Conservation (phyloP, 768 basidiomycete genomes). For the Kwoniella sp. region DNA sequence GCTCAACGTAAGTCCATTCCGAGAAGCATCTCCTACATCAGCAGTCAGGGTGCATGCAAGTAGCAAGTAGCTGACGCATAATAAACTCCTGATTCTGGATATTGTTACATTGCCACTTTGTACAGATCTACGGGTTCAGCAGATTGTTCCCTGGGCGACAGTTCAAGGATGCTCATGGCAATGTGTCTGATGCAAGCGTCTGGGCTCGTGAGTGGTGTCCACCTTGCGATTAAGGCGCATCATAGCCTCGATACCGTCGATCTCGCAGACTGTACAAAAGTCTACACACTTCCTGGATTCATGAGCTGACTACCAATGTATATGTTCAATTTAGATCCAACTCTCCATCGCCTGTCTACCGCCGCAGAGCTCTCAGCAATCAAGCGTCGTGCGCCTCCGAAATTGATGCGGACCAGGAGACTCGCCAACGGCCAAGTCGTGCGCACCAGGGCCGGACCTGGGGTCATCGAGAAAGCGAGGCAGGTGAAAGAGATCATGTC, state of each 20-base stretch:
- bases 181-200: conserved; percentile 52
- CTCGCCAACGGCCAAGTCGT: conserved; percentile 52
- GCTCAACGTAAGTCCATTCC: conserved; percentile 53
- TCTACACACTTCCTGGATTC: too few species aligned
- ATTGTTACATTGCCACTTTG: too few species aligned
- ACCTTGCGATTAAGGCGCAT: background rate
- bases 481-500: conserved; percentile 41
- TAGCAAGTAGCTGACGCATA: too few species aligned
- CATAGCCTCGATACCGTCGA: background rate
- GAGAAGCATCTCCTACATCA: too few species aligned
- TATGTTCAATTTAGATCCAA: conserved; percentile 39
- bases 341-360: conserved; percentile 48
- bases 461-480: conserved; percentile 43
- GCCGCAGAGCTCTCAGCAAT: conserved; percentile 38
- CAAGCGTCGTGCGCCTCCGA: conserved; percentile 54
- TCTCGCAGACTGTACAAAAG: too few species aligned
- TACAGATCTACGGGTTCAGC: conserved; percentile 54
- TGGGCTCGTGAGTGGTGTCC: conserved; percentile 50
- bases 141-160: conserved; percentile 52
- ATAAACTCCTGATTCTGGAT: background rate
- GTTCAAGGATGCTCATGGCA: conserved; percentile 52
- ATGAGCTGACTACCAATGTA: background rate
- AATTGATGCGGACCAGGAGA: conserved; percentile 51
- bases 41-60: too few species aligned
- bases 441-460: conserved; percentile 43